phyloP scores from a whole-genome alignment of 768 basidiomycete genomes.

The Lactarius hatsudake region DNA sequence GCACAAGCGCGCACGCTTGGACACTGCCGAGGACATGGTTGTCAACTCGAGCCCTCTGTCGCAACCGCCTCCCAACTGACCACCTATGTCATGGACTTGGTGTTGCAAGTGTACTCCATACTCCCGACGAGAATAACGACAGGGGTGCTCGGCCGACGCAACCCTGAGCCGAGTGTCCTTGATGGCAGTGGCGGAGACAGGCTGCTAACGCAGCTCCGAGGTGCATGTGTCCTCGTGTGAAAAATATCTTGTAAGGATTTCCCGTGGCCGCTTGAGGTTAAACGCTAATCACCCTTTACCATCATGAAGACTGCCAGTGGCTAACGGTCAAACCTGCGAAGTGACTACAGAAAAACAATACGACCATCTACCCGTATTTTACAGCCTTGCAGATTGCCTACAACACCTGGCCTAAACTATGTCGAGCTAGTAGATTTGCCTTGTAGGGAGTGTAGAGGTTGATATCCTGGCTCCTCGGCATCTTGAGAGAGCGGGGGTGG shows the following conservation, averaged over 20 bases:
- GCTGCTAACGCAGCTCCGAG: too few relatives aligned
- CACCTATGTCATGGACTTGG: too few relatives aligned
- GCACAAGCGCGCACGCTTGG: slow-evolving; percentile 36
- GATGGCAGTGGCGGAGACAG: too few relatives aligned
- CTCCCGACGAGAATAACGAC: too few relatives aligned
- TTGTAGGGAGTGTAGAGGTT: too few relatives aligned
- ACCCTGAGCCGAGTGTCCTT: too few relatives aligned
- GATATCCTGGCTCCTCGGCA: neutral
- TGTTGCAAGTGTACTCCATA: too few relatives aligned
- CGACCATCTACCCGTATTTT: neutral
- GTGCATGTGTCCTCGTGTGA: too few relatives aligned
- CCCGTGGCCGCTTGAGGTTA: slow-evolving; percentile 6
- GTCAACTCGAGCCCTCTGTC: slow-evolving; percentile 34
- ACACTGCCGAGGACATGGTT: slow-evolving; percentile 28
- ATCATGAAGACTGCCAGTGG: neutral
- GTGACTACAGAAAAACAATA: neutral
- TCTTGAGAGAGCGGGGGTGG: neutral
- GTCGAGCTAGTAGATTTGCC: neutral
- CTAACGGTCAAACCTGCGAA: neutral
- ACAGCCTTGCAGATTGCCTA: neutral
- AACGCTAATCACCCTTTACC: neutral
- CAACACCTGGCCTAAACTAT: neutral
- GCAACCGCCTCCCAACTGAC: too few relatives aligned
- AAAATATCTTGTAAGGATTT: neutral
- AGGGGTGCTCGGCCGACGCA: too few relatives aligned